Evolutionary conservation across 495 filamentous ascomycete genomes (phyloP), one percentile per base, ranked within the genome.

Genomic region (Tuber melanosporum): DNA sequence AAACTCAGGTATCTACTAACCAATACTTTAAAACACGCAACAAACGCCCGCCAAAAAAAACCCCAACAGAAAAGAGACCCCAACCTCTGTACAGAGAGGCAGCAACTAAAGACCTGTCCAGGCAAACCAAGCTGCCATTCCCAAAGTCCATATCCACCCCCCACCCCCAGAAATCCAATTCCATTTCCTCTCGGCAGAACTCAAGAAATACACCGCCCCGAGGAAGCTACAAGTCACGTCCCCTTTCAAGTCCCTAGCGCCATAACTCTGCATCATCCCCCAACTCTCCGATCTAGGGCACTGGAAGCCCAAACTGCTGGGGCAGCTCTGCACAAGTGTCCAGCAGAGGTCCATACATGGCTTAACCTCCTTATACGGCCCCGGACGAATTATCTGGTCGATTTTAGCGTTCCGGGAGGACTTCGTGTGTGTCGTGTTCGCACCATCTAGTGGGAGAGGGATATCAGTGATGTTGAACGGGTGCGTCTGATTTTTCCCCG

Each of bases 331-430:
- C 32, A 96, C 92, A 3, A 98, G 86, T 32, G 89, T 87, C 83
- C 94, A 93, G 85, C 95, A 99, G 62, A 97, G 84, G 78, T 94
- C 89, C 73, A 91, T 86, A 82, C 94, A 97, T 0, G 95, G 95
- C 47, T 97, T 86, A 43, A 98, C 81, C 85, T 99, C 95, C 83
- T 94, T 97, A 84, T 98, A 98, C 0, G 95, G 95, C 0, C 96
- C 95, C 0, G 95, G 95, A 72, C 87, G 80, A 78, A 98, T 89
- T 0, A 84, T 66, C 2, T 84, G 72, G 82, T 98, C 94, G 78
- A 98, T 97, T 47, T 87, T 79, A 6, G 87, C 78, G 78, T 92
- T 96, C 8, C 94, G 87, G 20, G 82, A 81, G 57, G 87, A 91
- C 0, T 74, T 75, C 15, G 81, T 70, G 6, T 77, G 79, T 42